phyloP scores from a whole-genome alignment of 306 rosid species.

The Begonia masoniana region DNA sequence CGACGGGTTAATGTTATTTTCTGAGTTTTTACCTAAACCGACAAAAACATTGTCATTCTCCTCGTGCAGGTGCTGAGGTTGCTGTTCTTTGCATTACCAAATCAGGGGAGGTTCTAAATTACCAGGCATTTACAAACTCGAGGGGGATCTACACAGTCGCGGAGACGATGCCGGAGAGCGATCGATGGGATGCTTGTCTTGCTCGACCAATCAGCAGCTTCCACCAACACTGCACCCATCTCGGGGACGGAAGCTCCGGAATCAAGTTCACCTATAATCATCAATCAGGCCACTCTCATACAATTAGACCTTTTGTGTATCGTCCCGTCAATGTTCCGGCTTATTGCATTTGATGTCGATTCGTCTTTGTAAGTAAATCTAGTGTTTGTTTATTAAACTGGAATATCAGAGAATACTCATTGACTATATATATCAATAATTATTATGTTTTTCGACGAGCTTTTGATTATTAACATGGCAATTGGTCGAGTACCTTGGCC shows the following conservation, averaged over 20 bases:
- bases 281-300: constrained; percentile 72
- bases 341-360: constrained; percentile 52
- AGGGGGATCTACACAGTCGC: constrained; percentile 80
- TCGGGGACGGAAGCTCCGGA: constrained; percentile 50
- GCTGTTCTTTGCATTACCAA: constrained; percentile 93
- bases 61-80: constrained; percentile 76
- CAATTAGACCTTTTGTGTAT: constrained; percentile 61
- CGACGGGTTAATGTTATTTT: too few relatives aligned
- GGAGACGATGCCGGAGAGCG: constrained; percentile 88
- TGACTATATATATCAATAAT: too few relatives aligned
- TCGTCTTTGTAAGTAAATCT: constrained; percentile 9
- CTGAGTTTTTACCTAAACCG: background rate
- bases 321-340: constrained; percentile 42
- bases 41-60: background rate
- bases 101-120: constrained; percentile 81
- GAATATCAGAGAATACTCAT: too few relatives aligned
- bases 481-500: too few relatives aligned
- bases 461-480: too few relatives aligned
- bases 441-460: too few relatives aligned
- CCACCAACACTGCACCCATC: constrained; percentile 73
- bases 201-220: constrained; percentile 90
- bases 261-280: constrained; percentile 76
- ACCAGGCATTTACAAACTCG: constrained; percentile 75
- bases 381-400: too few relatives aligned
- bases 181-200: constrained; percentile 93